A percentile compares a stretch with the other conserved stretches of the same genome.
These are phyloP conservation scores for Eucalyptus pauciflora DNA, from an alignment of 345 rosid genomes.

Conservation along the genomic window DNA sequence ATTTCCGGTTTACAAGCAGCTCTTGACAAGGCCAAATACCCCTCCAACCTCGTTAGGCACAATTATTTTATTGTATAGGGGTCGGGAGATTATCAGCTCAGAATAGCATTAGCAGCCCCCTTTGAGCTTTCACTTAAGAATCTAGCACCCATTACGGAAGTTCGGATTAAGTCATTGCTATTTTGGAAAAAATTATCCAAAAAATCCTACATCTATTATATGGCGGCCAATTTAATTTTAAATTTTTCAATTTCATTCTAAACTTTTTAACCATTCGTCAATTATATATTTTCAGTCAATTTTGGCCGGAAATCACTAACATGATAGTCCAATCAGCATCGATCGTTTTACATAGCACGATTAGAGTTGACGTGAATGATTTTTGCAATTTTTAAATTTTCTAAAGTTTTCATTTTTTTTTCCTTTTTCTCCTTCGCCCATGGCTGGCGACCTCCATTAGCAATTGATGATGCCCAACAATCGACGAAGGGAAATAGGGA, in stretches of 20 bases:
- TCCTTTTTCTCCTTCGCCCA: fast-evolving
- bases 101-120: not conserved
- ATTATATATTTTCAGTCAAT: not conserved
- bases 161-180: not conserved
- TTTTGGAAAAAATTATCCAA: not conserved
- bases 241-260: not conserved
- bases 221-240: fast-evolving
- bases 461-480: fast-evolving
- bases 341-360: fast-evolving
- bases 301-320: fast-evolving
- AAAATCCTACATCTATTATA: fast-evolving
- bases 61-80: not conserved
- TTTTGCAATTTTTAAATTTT: not conserved
- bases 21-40: not conserved
- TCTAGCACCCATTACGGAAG: not conserved
- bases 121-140: not conserved
- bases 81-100: not conserved
- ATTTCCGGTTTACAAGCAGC: not conserved
- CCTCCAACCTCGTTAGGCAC: not conserved
- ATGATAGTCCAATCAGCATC: fast-evolving
- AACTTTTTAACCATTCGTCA: not conserved
- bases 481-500: not conserved
- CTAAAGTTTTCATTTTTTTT: not conserved
- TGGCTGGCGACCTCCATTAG: not conserved
- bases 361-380: fast-evolving